Conservation (phyloP, 169 alveolate species). For the Plasmodium gallinaceum region DNA sequence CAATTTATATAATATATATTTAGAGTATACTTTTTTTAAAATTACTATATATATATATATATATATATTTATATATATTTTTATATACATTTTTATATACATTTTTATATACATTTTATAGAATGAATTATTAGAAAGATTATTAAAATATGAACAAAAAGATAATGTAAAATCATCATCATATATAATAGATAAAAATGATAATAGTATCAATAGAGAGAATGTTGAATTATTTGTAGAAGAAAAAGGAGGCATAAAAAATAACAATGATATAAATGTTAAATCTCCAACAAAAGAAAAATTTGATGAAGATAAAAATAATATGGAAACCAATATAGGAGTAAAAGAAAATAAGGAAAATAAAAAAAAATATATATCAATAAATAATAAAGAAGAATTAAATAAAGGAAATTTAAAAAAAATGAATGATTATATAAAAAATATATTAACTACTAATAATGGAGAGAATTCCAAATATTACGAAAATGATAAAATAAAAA, state of each 20-base stretch:
- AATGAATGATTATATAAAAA: constrained; percentile 65
- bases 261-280: background rate
- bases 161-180: background rate
- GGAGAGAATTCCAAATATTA: constrained; percentile 17
- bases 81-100: background rate
- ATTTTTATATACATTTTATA: constrained; percentile 1
- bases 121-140: constrained; percentile 71
- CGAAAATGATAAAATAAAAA: background rate
- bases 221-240: constrained; percentile 15
- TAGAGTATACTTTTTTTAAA: too few species aligned
- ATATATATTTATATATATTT: constrained; percentile 11
- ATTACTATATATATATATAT: constrained; percentile 10
- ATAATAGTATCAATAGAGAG: constrained; percentile 16
- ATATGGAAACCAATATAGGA: constrained; percentile 1
- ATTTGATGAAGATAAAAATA: background rate
- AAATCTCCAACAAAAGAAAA: background rate
- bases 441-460: constrained; percentile 38
- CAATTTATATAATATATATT: too few species aligned
- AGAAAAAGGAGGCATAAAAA: background rate
- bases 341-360: constrained; percentile 15
- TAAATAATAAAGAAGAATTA: constrained; percentile 41
- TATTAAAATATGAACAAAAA: constrained; percentile 58
- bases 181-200: constrained; percentile 21
- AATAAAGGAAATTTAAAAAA: constrained; percentile 27
- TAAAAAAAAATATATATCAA: constrained; percentile 35